Conservation (phyloP, 306 rosid genomes). For the Cucumis cinereus region DNA sequence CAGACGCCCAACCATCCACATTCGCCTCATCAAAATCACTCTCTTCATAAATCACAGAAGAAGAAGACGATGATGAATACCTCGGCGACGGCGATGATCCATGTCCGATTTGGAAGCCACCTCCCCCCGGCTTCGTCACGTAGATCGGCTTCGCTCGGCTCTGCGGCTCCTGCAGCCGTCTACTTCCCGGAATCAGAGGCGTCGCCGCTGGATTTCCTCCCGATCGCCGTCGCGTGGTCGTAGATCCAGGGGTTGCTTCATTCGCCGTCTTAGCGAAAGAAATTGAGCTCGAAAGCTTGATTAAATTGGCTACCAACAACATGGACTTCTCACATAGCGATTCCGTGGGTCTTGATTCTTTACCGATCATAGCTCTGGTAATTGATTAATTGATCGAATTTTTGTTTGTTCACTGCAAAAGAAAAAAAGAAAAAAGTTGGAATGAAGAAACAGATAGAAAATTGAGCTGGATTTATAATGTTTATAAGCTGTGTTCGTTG, state of each 20-base stretch:
- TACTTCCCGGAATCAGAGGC: conserved; percentile 1
- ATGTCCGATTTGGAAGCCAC: neutral
- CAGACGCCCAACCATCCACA: conserved; percentile 50
- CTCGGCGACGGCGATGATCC: neutral
- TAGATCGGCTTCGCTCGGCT: conserved; percentile 26
- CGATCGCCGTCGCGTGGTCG: neutral
- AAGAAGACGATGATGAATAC: neutral
- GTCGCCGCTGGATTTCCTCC: neutral
- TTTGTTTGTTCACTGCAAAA: no score
- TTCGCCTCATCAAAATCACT: conserved; percentile 21
- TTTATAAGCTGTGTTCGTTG: neutral
- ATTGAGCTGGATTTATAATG: neutral
- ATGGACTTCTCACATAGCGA: conserved; percentile 61
- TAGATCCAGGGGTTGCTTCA: neutral
- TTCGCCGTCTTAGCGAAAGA: conserved; percentile 20
- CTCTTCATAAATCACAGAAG: conserved; percentile 22
- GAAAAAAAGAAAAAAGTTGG: neutral
- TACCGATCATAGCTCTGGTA: conserved; percentile 20
- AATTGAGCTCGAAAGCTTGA: conserved; percentile 41
- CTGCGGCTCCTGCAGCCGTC: conserved; percentile 31
- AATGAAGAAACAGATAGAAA: neutral
- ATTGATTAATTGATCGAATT: neutral
- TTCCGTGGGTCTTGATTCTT: conserved; percentile 19
- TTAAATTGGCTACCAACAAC: conserved; percentile 42
- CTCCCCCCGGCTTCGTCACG: conserved; percentile 17